Conservation (phyloP, 352 stramenopile genomes). For the Poterioochromonas sp. region DNA sequence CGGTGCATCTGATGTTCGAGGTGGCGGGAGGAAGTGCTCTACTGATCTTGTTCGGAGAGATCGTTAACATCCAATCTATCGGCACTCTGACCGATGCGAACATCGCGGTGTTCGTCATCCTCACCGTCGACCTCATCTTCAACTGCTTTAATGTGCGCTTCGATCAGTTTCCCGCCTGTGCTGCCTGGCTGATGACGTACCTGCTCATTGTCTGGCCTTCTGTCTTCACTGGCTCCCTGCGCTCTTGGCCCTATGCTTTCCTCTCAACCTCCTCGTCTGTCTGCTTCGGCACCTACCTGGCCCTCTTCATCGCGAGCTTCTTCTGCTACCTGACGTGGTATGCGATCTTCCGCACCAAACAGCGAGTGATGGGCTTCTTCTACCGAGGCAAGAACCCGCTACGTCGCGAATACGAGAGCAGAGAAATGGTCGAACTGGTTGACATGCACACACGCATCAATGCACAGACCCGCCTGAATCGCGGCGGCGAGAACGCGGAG, state of each 20-base stretch:
- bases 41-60: neutral
- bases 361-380: neutral
- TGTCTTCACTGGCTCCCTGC: neutral
- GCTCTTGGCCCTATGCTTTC: neutral
- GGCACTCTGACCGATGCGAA: neutral
- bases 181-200: neutral
- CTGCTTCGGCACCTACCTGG: neutral
- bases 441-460: no score
- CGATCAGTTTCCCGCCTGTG: neutral
- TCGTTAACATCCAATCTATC: neutral
- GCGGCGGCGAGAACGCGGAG: no score
- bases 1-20: neutral
- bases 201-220: neutral
- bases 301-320: neutral
- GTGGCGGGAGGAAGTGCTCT: neutral
- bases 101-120: neutral
- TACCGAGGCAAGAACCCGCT: no score
- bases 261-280: neutral
- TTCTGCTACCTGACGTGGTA: neutral
- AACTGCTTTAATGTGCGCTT: conserved; percentile 1
- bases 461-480: no score
- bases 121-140: neutral
- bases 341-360: neutral
- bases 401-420: no score
- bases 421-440: no score